A percentile compares a stretch with the other conserved stretches of the same genome.
Evolutionary conservation across 306 rosid genomes (phyloP).

Genomic region (Acacia confusa): DNA sequence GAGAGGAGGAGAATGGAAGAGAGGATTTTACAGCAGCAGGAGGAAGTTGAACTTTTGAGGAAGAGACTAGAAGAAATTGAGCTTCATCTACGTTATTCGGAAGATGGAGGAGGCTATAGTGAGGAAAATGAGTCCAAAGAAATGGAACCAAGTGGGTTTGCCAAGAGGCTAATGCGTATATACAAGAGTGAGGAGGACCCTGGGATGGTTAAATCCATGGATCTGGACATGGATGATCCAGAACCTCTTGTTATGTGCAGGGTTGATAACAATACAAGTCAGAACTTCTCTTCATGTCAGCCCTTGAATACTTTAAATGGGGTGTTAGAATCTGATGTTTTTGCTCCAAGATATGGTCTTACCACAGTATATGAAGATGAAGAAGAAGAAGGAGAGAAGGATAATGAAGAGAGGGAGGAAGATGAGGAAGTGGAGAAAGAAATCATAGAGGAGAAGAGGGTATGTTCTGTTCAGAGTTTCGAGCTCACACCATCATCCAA

Average conservation of each 20-base stretch:
- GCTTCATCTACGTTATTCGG: constrained; percentile 53
- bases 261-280: constrained; percentile 36
- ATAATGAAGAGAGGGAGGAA: constrained; percentile 44
- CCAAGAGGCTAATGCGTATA: constrained; percentile 61
- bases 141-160: constrained; percentile 65
- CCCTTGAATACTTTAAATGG: constrained; percentile 36
- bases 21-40: constrained; percentile 79
- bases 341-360: constrained; percentile 55
- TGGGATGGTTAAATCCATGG: constrained; percentile 95
- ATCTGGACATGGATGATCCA: constrained; percentile 94
- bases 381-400: constrained; percentile 53
- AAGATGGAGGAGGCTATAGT: constrained; percentile 37
- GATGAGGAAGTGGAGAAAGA: constrained; percentile 81
- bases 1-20: constrained; percentile 98
- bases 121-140: constrained; percentile 49
- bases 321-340: constrained; percentile 37
- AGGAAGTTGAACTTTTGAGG: constrained; percentile 84
- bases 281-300: constrained; percentile 37
- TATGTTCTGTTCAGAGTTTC: constrained; percentile 49
- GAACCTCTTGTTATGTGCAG: constrained; percentile 55
- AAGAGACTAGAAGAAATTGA: constrained; percentile 89
- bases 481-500: constrained; percentile 28
- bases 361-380: constrained; percentile 85
- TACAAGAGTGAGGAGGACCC: constrained; percentile 74
- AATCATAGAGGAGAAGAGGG: constrained; percentile 84